phyloP scores from a whole-genome alignment of 768 basidiomycete species.

The Psilocybe cubensis region DNA sequence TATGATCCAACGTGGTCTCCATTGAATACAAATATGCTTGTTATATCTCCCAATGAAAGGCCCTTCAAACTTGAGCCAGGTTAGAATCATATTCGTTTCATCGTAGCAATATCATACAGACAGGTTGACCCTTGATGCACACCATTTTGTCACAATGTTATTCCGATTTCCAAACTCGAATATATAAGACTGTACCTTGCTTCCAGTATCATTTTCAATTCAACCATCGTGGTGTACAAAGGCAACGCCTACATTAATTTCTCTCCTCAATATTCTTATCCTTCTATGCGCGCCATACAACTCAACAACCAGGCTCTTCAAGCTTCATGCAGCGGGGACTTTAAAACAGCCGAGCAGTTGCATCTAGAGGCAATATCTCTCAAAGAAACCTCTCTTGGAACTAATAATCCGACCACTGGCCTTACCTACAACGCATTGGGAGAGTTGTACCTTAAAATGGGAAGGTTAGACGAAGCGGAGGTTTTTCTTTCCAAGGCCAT shows the following conservation, averaged over 20 bases:
- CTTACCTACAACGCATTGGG: conserved; percentile 36
- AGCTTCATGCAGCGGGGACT: conserved; percentile 1
- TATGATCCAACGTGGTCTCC: too few species aligned
- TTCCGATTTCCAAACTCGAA: too few species aligned
- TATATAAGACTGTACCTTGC: too few species aligned
- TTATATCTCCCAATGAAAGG: too few species aligned
- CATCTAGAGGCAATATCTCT: conserved; percentile 34
- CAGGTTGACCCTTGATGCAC: too few species aligned
- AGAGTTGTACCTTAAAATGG: conserved; percentile 37
- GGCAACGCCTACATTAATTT: neutral
- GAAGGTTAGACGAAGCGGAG: conserved; percentile 38
- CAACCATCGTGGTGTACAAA: too few species aligned
- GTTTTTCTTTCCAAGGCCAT: conserved; percentile 36
- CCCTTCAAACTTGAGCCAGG: too few species aligned
- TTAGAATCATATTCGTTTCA: too few species aligned
- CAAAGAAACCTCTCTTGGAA: conserved; percentile 26
- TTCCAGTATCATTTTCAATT: too few species aligned
- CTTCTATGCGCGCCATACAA: neutral
- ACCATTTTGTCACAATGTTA: too few species aligned
- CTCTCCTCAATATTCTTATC: neutral
- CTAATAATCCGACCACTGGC: conserved; percentile 23
- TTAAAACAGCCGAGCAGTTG: conserved; percentile 27
- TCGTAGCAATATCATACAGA: too few species aligned
- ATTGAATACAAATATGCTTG: too few species aligned
- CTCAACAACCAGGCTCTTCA: conserved; percentile 7